Evolutionary conservation across 192 early-diverging fungal genomes (phyloP).

Genomic region (Chytriomyces sp.): DNA sequence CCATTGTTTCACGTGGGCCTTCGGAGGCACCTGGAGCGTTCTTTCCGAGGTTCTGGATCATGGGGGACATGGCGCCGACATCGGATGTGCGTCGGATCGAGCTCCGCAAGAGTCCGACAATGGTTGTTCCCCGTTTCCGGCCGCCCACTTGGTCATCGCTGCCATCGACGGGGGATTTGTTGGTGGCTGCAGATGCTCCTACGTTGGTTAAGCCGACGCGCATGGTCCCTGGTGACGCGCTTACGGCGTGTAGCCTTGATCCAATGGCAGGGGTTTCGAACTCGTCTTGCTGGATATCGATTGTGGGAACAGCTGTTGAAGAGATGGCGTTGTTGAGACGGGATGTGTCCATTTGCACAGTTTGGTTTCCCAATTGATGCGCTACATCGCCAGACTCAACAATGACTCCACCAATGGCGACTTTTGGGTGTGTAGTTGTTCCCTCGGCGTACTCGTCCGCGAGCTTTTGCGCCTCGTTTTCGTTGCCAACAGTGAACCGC

Average conservation of each 20-base stretch:
- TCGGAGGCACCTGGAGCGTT: slow-evolving; percentile 22
- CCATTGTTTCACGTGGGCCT: slow-evolving; percentile 31
- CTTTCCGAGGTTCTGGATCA: slow-evolving; percentile 12
- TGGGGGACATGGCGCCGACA: slow-evolving; percentile 23
- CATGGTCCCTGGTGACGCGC: not conserved
- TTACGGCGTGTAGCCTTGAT: not conserved
- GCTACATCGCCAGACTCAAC: not conserved
- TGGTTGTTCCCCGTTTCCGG: slow-evolving; percentile 64
- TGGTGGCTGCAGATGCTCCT: not conserved
- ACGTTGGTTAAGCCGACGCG: not conserved
- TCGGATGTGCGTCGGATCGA: slow-evolving; percentile 55
- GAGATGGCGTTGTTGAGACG: slow-evolving; percentile 31
- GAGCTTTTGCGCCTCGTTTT: slow-evolving; percentile 52
- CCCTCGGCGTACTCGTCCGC: slow-evolving; percentile 52
- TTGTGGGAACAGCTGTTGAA: not conserved
- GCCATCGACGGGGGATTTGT: not conserved
- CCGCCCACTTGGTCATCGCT: slow-evolving; percentile 26
- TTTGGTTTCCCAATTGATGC: slow-evolving; percentile 9
- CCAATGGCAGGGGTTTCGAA: not conserved
- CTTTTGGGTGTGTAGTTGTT: slow-evolving; percentile 7
- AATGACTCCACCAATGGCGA: not conserved
- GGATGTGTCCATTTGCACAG: slow-evolving; percentile 40
- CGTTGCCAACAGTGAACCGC: slow-evolving; percentile 57
- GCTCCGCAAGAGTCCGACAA: slow-evolving; percentile 59
- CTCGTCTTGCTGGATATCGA: slow-evolving; percentile 4